Base-by-base conservation (phyloP, 164 flowering plant genomes). In the Platanus orientalis region DNA sequence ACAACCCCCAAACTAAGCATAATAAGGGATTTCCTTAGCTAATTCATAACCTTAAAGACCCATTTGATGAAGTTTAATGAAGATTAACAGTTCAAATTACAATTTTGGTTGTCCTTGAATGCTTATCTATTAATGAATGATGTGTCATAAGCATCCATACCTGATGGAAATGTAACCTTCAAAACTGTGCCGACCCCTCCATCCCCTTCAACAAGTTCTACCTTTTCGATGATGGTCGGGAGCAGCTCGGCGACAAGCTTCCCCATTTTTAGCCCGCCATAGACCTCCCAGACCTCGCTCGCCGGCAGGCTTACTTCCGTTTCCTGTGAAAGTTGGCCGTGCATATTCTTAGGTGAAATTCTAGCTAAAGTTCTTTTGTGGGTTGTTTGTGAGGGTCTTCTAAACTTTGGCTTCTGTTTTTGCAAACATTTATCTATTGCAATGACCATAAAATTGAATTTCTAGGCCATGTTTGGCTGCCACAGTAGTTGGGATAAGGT, bases 171-270 rank as follows among this genome's bases (percentile, higher is more conserved):
- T 9, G 42, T 48, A 26, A 70, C 29, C 1, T 69, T 26, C 57
- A 78, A 32, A 17, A 74, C 54, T 13, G 80, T 54, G 17, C 81
- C 78, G 19, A 27, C 75, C 10, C 69, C 66, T 36, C 80, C 80
- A 66, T 77, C 73, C 13, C 80, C 80, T 63, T 77, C 66, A 1
- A 77, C 50, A 0, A 77, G 30, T 9, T 71, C 75, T 34, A 66
- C 16, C 29, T 63, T 64, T 17, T 27, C 21, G 19, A 69, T 0
- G 13, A 65, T 1, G 24, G 44, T 10, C 3, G 71, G 54, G 19
- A 74, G 66, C 30, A 53, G 23, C 39, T 75, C 21, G 5, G n/a
- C 52, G 0, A 64, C 66, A 12, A 78, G 20, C 23, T 65, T 21
- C 3, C 63, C 68, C n/a, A 78, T 44, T 50, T 57, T 27, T 5